Evolutionary conservation across 768 basidiomycete species (phyloP), one percentile per base, ranked within the genome.

Genomic region (Pisolithus microcarpus): DNA sequence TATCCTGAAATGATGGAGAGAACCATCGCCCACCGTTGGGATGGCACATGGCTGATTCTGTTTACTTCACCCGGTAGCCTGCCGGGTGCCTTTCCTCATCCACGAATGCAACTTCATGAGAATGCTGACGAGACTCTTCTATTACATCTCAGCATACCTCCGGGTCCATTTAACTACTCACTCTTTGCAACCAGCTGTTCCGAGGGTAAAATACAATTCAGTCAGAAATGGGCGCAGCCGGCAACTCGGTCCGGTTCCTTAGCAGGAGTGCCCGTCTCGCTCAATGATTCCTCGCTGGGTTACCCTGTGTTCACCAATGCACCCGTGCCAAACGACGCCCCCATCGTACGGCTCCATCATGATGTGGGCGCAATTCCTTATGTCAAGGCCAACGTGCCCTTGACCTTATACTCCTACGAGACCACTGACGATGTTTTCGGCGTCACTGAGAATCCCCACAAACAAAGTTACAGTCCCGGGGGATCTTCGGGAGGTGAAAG

Each of bases 401-500:
- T 74, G 45, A 81, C 78, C 0, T 73, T 83, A 31, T 68, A 82
- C 45, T 78, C 79, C n/a, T 77, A 78, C 46, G 81, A 82, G 56
- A 74, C 79, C 4, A 52, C 64, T 19, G 80, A 80, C 31, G 78
- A 81, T 54, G 66, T 82, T 1, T 85, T 80, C 57, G 83, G 83
- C 1, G 65, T 66, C 47, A 78, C 81, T 1, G 75, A 71, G 26
- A 87, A 85, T 58, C 84, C 84, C 0, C 75, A 82, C 63, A 81
- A 80, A 47, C 59, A 58, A 16, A 72, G 70, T 0, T 73, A 81
- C 54, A 69, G 75, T 10, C 72, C 80, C 5, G 85, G 85, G n/a
- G 85, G 84, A 5, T 84, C 84, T 0, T 79, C 79, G 0, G 82
- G 85, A 2, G 85, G 85, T 5, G 85, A 86, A 61, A 77, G 75